Percentiles rank a stretch among this genome's conserved stretches.
Conservation (phyloP, 352 stramenopile genomes). For the Phytophthora capsici region DNA sequence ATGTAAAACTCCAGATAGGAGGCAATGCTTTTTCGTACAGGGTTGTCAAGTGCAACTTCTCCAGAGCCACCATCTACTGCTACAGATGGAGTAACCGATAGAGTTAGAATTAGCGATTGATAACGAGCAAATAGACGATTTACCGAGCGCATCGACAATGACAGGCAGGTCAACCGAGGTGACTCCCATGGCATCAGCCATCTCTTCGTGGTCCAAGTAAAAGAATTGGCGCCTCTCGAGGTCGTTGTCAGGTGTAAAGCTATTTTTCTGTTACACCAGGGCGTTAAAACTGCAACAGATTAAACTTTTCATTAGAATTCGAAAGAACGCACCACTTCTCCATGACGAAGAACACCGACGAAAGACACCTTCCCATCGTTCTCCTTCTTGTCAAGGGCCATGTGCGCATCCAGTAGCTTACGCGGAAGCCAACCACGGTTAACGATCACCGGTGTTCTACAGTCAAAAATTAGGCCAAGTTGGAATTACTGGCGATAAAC, state of each 20-base stretch:
- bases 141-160: slow-evolving; percentile 80
- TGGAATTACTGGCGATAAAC: background rate
- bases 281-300: slow-evolving; percentile 3
- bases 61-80: slow-evolving; percentile 41
- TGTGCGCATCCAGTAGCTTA: slow-evolving; percentile 78
- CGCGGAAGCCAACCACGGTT: slow-evolving; percentile 86
- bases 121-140: background rate
- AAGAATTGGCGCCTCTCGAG: slow-evolving; percentile 79
- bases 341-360: slow-evolving; percentile 78
- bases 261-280: slow-evolving; percentile 53
- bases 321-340: slow-evolving; percentile 67
- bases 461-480: background rate
- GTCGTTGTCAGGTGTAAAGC: slow-evolving; percentile 86
- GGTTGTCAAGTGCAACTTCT: slow-evolving; percentile 55
- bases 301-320: background rate
- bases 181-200: slow-evolving; percentile 79
- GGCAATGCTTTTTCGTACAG: slow-evolving; percentile 74
- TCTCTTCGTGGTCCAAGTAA: slow-evolving; percentile 80
- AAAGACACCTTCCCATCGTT: slow-evolving; percentile 59
- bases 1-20: slow-evolving; percentile 92
- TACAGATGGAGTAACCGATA: slow-evolving; percentile 20
- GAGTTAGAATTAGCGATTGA: background rate
- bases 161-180: slow-evolving; percentile 69
- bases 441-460: slow-evolving; percentile 82
- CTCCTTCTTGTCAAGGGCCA: slow-evolving; percentile 63